A percentile compares a stretch with the other conserved stretches of the same genome.
Conservation (phyloP, 2,329 filamentous ascomycete species). For the Metarhizium guizhouense region DNA sequence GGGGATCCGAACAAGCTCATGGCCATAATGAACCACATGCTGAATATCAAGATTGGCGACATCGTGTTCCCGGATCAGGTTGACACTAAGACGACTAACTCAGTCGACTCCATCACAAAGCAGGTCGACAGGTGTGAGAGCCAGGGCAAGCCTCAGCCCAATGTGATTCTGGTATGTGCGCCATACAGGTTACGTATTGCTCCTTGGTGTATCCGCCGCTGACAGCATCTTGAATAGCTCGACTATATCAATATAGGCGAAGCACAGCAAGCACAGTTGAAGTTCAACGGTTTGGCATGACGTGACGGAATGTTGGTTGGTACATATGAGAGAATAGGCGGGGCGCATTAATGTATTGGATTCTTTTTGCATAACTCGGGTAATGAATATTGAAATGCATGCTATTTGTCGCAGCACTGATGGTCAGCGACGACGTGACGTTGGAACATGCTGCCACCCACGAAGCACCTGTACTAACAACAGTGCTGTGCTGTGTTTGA, state of each 20-base stretch:
- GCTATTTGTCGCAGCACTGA: too few species aligned
- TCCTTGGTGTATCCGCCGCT: constrained; percentile 6
- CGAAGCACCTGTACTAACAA: too few species aligned
- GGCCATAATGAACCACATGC: constrained; percentile 34
- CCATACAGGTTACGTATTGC: not conserved
- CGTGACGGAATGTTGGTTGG: not conserved
- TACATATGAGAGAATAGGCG: not conserved
- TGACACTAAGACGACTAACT: constrained; percentile 25
- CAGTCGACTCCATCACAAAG: constrained; percentile 18
- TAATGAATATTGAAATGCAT: too few species aligned
- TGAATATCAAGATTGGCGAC: constrained; percentile 20
- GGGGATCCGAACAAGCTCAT: constrained; percentile 30
- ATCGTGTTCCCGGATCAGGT: constrained; percentile 26
- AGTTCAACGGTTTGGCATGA: constrained; percentile 27
- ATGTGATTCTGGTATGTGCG: constrained; percentile 23
- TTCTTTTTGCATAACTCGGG: too few species aligned
- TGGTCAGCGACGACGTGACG: too few species aligned
- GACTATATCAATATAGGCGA: constrained; percentile 34
- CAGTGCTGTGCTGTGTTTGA: too few species aligned
- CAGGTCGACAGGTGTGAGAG: constrained; percentile 20
- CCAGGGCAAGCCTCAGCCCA: constrained; percentile 16
- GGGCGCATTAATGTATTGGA: too few species aligned
- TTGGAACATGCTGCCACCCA: too few species aligned
- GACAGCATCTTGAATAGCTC: constrained; percentile 21
- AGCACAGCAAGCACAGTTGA: constrained; percentile 26